A percentile compares a stretch with the other conserved stretches of the same genome.
Evolutionary conservation across 1,284 basidiomycete species (phyloP).

Genomic region (Ganoderma sinense): DNA sequence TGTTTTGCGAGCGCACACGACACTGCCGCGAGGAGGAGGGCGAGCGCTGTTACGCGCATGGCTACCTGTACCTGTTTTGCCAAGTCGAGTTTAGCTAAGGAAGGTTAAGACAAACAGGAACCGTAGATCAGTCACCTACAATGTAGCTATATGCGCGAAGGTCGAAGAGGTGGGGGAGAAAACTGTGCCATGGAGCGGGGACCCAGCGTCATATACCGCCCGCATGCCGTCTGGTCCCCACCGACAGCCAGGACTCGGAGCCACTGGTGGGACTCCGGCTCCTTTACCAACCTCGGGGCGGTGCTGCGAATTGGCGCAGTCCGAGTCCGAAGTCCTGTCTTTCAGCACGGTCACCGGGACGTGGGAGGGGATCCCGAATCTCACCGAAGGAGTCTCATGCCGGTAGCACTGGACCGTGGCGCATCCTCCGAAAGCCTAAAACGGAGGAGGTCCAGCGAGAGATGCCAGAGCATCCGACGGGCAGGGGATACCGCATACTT

Average conservation of each 20-base stretch:
- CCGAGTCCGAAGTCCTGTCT: too few species aligned
- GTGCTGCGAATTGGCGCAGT: neutral
- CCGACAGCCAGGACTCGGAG: slow-evolving; percentile 10
- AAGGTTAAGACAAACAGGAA: neutral
- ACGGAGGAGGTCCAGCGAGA: neutral
- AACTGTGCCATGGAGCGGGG: neutral
- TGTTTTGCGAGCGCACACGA: neutral
- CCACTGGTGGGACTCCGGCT: slow-evolving; percentile 9
- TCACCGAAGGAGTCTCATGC: neutral
- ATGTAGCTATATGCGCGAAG: too few species aligned
- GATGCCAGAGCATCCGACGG: neutral
- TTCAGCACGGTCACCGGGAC: neutral
- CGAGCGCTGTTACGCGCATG: neutral
- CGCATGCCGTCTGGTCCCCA: neutral
- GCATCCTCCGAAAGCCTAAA: neutral
- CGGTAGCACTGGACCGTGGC: neutral
- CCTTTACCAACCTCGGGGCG: neutral
- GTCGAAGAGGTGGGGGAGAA: neutral
- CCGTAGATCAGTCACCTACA: neutral
- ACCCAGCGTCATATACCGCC: neutral
- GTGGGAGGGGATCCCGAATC: neutral
- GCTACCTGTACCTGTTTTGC: neutral
- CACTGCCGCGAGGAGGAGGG: neutral
- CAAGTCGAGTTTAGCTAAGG: neutral
- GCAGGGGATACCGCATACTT: neutral